Evolutionary conservation across 2,329 filamentous ascomycete species (phyloP).

Genomic region (Fusarium nurragi): DNA sequence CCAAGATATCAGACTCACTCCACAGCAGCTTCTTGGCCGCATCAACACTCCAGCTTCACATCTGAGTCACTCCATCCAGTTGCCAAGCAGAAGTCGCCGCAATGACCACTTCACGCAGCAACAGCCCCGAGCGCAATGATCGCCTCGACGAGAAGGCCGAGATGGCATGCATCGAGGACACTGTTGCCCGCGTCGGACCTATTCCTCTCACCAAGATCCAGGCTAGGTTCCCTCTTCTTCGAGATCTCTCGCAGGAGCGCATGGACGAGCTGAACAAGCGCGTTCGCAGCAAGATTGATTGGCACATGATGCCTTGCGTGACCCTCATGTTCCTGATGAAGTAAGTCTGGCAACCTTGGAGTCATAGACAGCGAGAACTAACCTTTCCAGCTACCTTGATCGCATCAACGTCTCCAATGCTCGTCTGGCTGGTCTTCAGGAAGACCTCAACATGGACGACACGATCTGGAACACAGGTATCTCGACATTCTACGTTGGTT

Average conservation of each 20-base stretch:
- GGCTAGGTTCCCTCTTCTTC: constrained; percentile 36
- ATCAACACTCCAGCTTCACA: neutral
- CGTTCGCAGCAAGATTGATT: constrained; percentile 46
- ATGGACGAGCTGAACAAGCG: constrained; percentile 43
- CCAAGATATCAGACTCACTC: neutral
- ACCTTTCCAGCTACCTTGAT: constrained; percentile 56
- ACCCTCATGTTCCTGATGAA: constrained; percentile 28
- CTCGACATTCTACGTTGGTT: constrained; percentile 58
- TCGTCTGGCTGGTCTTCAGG: constrained; percentile 51
- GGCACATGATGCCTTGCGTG: constrained; percentile 39
- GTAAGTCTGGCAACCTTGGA: neutral
- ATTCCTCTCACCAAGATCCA: constrained; percentile 40
- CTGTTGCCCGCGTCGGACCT: neutral
- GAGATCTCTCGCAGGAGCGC: constrained; percentile 33
- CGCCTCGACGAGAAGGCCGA: constrained; percentile 14
- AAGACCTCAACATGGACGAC: constrained; percentile 50
- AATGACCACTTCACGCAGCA: constrained; percentile 14
- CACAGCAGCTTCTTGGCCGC: neutral
- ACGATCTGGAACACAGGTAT: constrained; percentile 54
- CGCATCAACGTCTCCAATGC: constrained; percentile 61
- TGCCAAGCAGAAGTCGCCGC: neutral
- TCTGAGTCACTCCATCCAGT: neutral
- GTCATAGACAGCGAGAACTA: neutral
- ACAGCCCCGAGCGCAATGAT: constrained; percentile 1
- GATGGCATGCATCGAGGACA: neutral